Evolutionary conservation across 495 filamentous ascomycete species (phyloP), one percentile per base, ranked within the genome.

Genomic region (Neurospora intermedia): DNA sequence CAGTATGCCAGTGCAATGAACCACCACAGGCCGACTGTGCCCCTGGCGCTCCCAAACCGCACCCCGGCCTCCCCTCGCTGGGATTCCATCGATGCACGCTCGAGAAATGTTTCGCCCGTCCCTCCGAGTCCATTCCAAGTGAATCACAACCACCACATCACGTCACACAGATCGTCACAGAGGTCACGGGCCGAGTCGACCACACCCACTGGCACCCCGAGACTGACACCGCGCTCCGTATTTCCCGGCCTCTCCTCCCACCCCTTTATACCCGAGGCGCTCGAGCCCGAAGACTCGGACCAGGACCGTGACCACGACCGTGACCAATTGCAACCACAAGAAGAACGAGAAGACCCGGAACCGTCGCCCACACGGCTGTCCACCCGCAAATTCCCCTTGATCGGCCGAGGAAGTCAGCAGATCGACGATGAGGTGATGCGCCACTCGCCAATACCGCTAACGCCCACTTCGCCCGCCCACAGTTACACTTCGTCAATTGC

Each of bases 51-150:
- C 54, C 54, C 54, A 27, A 66, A 66, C 54, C 54, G 54, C 27
- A 66, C 27, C 54, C 54, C 54, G 54, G 54, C 43, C 39, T 85
- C 84, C 6, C 80, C 84, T 16, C 80, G 83, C 71, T 85, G 84
- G 82, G 83, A 85, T 69, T 84, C 84, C 46, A 76, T 84, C 41
- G 54, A 66, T 35, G 54, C 54, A 66, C 54, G 54, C 54, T 76
- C 77, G 11, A 80, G 74, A 69, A 76, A 69, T 71, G 40, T 70
- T 16, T 70, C 73, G 35, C 69, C 72, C 39, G 16, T 71, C 42
- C 72, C 43, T 69, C 75, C 74, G 45, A 73, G 62, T 70, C 73
- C 72, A 70, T 74, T 43, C 62, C 70, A 73, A 23, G 74, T 70
- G 72, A 59, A 73, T 54, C 35, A 41, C n/a, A 71, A 73, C 20